Percentiles rank a stretch among this genome's conserved stretches.
Evolutionary conservation across 2,329 filamentous ascomycete species (phyloP).

Genomic region (Aspergillus tubingensis): DNA sequence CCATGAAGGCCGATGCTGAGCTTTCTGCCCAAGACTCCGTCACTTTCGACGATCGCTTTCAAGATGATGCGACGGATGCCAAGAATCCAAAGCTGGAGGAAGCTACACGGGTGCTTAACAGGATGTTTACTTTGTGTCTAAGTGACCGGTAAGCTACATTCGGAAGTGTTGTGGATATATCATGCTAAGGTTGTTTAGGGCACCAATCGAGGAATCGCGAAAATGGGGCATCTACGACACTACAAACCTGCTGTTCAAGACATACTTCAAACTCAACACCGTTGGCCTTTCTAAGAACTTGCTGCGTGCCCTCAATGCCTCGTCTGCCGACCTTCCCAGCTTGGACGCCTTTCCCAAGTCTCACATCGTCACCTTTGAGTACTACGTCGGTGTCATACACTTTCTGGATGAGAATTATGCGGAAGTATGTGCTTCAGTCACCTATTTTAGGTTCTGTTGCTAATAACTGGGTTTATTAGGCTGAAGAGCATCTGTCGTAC

Average conservation of each 20-base stretch:
- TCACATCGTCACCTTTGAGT: conserved; percentile 93
- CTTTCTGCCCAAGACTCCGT: conserved; percentile 51
- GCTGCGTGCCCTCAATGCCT: conserved; percentile 77
- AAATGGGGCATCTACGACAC: conserved; percentile 99
- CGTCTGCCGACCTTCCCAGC: conserved; percentile 75
- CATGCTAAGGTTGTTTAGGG: conserved; percentile 51
- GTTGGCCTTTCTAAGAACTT: conserved; percentile 89
- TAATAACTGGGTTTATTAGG: conserved; percentile 48
- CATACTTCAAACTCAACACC: conserved; percentile 93
- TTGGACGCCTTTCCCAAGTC: conserved; percentile 80
- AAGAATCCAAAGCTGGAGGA: conserved; percentile 87
- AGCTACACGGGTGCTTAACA: conserved; percentile 84
- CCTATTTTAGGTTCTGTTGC: neutral
- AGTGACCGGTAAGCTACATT: conserved; percentile 70
- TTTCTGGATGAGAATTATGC: conserved; percentile 94
- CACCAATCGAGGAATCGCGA: conserved; percentile 80
- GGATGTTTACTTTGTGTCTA: conserved; percentile 86
- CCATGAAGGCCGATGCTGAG: conserved; percentile 84
- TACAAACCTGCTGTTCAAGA: conserved; percentile 95
- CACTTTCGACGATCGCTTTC: conserved; percentile 57
- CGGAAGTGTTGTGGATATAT: neutral
- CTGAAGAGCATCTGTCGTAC: conserved; percentile 75
- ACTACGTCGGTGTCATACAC: conserved; percentile 89
- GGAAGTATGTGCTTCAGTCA: conserved; percentile 53
- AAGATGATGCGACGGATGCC: conserved; percentile 79